Percentiles rank a stretch among this genome's conserved stretches.
Evolutionary conservation across 306 rosid species (phyloP).

Genomic region (Prunus salicina): DNA sequence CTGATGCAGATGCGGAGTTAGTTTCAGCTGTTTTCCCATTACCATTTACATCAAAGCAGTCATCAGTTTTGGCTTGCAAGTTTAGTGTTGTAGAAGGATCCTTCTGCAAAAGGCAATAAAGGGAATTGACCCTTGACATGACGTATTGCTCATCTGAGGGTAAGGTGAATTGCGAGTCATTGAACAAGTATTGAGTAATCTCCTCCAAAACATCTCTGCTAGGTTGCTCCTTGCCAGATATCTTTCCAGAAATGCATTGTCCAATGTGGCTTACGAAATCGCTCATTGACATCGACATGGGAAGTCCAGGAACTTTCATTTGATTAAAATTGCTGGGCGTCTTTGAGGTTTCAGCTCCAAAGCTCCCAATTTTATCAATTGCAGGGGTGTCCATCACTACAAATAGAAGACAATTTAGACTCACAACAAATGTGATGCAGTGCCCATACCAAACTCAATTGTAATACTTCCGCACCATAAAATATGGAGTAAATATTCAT

Average conservation of each 20-base stretch:
- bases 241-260: constrained; percentile 58
- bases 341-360: constrained; percentile 42
- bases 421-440: neutral
- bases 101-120: constrained; percentile 64
- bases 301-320: constrained; percentile 63
- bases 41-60: neutral
- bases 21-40: constrained; percentile 24
- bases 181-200: constrained; percentile 56
- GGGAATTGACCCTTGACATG: constrained; percentile 74
- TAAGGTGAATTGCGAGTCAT: constrained; percentile 38
- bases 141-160: constrained; percentile 58
- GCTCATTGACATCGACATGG: constrained; percentile 64
- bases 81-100: constrained; percentile 47
- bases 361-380: constrained; percentile 31
- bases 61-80: constrained; percentile 13
- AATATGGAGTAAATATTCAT: too few relatives aligned
- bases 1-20: constrained; percentile 22
- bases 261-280: constrained; percentile 64
- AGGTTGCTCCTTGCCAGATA: constrained; percentile 34
- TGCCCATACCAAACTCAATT: neutral
- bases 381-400: constrained; percentile 36
- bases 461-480: neutral
- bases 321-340: constrained; percentile 46
- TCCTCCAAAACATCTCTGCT: constrained; percentile 55
- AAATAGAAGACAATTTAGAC: constrained; percentile 10